Base-by-base conservation (phyloP, 2,329 filamentous ascomycete species). In the Acrocalymma vagum region DNA sequence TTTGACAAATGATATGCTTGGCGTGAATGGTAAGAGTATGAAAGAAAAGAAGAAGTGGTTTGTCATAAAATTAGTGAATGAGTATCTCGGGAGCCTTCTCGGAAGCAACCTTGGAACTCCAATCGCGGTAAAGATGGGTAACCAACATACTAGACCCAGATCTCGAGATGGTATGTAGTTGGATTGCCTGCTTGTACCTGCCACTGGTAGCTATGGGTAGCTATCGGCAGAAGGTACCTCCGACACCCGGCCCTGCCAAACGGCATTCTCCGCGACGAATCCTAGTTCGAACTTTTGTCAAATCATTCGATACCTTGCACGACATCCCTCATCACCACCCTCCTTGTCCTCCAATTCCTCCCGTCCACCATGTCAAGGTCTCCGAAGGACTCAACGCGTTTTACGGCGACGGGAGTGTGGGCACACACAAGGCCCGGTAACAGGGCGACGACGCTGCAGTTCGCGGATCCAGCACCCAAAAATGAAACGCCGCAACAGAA, bases 311-410 rank as follows among this genome's bases (percentile, higher is more conserved):
- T 52, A 49, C 48, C 58, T 37, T 44, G 51, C 45, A 52, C 52
- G 45, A 41, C 55, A 47, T 18, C 34, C 43, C 50, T 39, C 29
- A 37, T 46, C 39, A 36, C 52, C 43, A 41, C 32, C 43, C 44
- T 25, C 28, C 34, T 29, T 42, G 33, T 15, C 24, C 27, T 18
- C 26, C 34, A 29, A 40, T 38, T 18, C 32, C 23, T 33, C 29
- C 39, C 43, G 24, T 16, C 26, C 43, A 68, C 16, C 29, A 77
- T 77, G 74, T 79, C 86, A 46, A 85, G 87, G 65, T 88, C 83
- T 72, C 85, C 88, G 67, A 83, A 82, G 59, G 88, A 92, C 69
- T 88, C 89, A 55, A 94, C 89, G 60, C 85, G 88, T 65, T 94
- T 88, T 71, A 88, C 85, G 11, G 75, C 84, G 17, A 87, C 83